phyloP scores from a whole-genome alignment of 495 filamentous ascomycete genomes.

The Cercophora samala region DNA sequence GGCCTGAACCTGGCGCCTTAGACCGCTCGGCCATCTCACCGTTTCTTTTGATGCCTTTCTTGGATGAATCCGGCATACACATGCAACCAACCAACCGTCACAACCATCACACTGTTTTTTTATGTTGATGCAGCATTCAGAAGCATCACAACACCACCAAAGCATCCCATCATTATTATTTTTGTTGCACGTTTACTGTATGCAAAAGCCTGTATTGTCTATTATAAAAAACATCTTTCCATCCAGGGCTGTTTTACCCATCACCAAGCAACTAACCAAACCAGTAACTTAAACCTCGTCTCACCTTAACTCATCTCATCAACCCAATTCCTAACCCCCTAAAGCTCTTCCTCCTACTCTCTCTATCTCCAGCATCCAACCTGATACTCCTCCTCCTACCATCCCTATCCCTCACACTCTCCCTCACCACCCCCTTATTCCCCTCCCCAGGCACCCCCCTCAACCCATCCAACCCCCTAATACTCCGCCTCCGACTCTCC shows the following conservation, averaged over 20 bases:
- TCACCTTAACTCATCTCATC: not conserved
- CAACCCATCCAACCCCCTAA: not conserved
- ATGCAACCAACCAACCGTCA: not conserved
- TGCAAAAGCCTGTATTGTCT: not conserved
- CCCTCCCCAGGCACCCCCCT: not conserved
- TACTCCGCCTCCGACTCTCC: slow-evolving; percentile 7
- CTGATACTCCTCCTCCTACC: too few species aligned
- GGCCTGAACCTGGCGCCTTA: slow-evolving; percentile 8
- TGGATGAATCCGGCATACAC: not conserved
- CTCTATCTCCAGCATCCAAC: not conserved
- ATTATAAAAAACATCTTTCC: not conserved
- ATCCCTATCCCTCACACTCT: not conserved
- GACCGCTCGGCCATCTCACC: slow-evolving; percentile 6
- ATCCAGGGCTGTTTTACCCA: too few species aligned
- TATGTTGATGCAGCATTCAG: not conserved
- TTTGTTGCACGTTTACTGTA: not conserved
- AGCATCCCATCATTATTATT: not conserved
- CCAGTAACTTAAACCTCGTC: not conserved
- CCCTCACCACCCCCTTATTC: not conserved
- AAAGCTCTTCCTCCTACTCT: not conserved
- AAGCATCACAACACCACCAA: not conserved
- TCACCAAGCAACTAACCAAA: not conserved
- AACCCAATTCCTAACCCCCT: not conserved
- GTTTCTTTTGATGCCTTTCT: not conserved
- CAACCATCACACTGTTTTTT: not conserved